phyloP scores from a whole-genome alignment of 176 grass and related monocot species.

The Lolium multiflorum region DNA sequence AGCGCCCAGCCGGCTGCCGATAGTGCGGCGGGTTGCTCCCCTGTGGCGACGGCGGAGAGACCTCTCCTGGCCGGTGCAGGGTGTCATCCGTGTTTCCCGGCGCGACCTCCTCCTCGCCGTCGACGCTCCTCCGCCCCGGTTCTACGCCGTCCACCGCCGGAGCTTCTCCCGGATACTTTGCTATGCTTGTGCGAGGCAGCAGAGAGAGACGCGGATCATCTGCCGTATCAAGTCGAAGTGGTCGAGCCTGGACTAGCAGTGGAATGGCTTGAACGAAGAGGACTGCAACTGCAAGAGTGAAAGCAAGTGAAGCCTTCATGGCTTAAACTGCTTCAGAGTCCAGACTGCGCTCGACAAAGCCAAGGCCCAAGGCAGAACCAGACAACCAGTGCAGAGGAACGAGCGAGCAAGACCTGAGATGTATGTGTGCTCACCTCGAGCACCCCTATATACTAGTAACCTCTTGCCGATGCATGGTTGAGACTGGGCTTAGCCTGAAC shows the following conservation, averaged over 20 bases:
- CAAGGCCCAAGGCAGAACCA: no score
- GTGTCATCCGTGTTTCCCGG: background rate
- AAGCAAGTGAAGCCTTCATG: conserved; percentile 27
- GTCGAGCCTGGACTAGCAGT: background rate
- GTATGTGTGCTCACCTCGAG: background rate
- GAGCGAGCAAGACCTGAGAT: background rate
- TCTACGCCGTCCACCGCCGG: background rate
- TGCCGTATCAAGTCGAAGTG: background rate
- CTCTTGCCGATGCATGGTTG: background rate
- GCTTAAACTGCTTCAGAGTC: background rate
- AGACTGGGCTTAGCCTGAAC: background rate
- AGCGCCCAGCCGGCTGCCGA: background rate
- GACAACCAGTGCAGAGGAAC: background rate
- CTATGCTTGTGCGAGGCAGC: background rate
- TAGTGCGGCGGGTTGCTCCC: background rate
- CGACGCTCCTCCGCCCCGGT: background rate
- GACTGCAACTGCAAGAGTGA: background rate
- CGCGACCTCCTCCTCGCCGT: background rate
- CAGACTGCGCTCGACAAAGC: background rate
- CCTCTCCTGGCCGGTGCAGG: background rate
- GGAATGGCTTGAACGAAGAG: background rate
- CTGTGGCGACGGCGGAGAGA: conserved; percentile 1
- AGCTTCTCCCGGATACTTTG: background rate
- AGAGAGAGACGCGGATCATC: background rate
- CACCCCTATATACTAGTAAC: background rate